Evolutionary conservation across 495 filamentous ascomycete species (phyloP).

Genomic region (Penicillium samsonianum): DNA sequence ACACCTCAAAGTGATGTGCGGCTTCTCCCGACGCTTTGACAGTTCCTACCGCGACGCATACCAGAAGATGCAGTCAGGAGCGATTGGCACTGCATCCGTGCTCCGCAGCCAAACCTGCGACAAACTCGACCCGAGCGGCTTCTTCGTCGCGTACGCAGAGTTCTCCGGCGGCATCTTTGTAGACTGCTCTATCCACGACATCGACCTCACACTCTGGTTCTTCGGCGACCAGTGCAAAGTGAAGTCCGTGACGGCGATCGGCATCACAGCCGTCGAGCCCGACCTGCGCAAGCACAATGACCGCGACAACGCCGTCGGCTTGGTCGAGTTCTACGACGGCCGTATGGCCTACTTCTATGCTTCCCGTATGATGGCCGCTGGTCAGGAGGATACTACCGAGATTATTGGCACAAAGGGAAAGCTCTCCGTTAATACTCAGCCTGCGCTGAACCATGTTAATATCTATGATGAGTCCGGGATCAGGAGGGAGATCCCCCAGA

Average conservation of each 20-base stretch:
- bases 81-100: conserved; percentile 53
- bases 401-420: conserved; percentile 65
- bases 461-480: conserved; percentile 51
- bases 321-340: conserved; percentile 64
- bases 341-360: conserved; percentile 63
- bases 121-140: conserved; percentile 54
- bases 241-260: conserved; percentile 53
- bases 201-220: conserved; percentile 60
- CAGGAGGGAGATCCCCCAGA: conserved; percentile 55
- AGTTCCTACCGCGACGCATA: conserved; percentile 55
- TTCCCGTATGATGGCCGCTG: conserved; percentile 62
- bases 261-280: conserved; percentile 62
- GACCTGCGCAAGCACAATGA: conserved; percentile 60
- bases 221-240: conserved; percentile 50
- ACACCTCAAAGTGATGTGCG: conserved; percentile 54
- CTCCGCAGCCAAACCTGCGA: conserved; percentile 61
- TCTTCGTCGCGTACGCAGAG: conserved; percentile 58
- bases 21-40: conserved; percentile 61
- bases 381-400: conserved; percentile 65
- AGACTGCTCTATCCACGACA: conserved; percentile 60
- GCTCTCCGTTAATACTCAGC: conserved; percentile 57
- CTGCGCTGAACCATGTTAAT: conserved; percentile 53
- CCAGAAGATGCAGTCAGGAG: conserved; percentile 45
- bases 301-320: conserved; percentile 62
- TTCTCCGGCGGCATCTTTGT: conserved; percentile 63